Evolutionary conservation across 169 alveolate species (phyloP), one percentile per base, ranked within the genome.

Genomic region (Cryptosporidium tyzzeri): DNA sequence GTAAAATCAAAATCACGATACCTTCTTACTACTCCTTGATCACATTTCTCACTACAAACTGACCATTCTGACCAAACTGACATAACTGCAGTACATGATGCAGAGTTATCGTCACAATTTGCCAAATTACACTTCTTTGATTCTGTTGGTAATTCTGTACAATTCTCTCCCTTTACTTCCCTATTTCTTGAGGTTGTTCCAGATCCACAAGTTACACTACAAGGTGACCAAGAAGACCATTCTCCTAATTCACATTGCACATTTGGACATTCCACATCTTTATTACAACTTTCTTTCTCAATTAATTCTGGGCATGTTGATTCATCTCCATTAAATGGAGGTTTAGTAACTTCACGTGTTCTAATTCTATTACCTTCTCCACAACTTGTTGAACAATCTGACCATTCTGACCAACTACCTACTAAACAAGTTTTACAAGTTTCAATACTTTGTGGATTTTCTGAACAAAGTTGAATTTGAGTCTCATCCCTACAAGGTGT

Each of bases 161-260:
- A 55, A 37, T 59, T 26, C 31, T 59, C 44, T 2, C 89, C 89
- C n/a, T 21, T 80, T 41, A 55, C 85, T 2, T 31, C 69, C 14
- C 95, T 86, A 9, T 61, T 58, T 61, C 93, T 68, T 6, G 9
- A 35, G 39, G 91, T 86, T 21, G 4, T 26, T 5, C 95, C 95
- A 39, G 29, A 44, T 23, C 94, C 93, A 58, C 95, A 92, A 6
- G 92, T 44, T 33, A 68, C 94, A 41, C 62, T 62, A 62, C 95
- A 92, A 0, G 93, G 93, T 9, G 91, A 65, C 92, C 91, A 92
- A 1, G 70, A 84, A 39, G 92, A 62, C 93, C 93, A 92, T 5
- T 75, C 86, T 33, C 93, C 74, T 39, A 93, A 48, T 14, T 61
- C 68, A 37, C 94, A 93, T 37, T 92, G 91, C 0, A 3, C n/a